Conservation (phyloP, 495 filamentous ascomycete genomes). For the Talaromyces liani region DNA sequence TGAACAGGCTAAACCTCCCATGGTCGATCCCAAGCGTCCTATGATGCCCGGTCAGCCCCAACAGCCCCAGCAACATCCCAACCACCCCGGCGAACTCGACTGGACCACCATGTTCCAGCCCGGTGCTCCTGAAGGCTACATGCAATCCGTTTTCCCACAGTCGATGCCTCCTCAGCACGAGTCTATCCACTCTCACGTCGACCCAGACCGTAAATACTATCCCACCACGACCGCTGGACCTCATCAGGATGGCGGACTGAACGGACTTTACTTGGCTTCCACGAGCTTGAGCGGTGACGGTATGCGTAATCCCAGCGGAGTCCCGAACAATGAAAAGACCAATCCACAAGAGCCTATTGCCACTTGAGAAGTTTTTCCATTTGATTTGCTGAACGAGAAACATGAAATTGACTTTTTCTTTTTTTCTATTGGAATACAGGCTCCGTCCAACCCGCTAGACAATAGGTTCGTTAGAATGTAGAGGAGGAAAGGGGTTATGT, state of each 20-base stretch:
- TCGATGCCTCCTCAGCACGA: constrained; percentile 41
- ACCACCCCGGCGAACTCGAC: constrained; percentile 45
- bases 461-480: constrained; percentile 21
- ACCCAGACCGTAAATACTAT: constrained; percentile 39
- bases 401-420: constrained; percentile 6
- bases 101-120: constrained; percentile 70
- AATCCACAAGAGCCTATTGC: constrained; percentile 9
- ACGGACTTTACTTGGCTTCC: constrained; percentile 40
- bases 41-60: constrained; percentile 33
- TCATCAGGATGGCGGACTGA: constrained; percentile 35
- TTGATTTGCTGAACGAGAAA: constrained; percentile 1
- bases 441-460: constrained; percentile 38
- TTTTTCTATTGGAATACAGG: constrained; percentile 16
- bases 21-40: constrained; percentile 36
- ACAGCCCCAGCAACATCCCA: constrained; percentile 23
- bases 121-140: constrained; percentile 54
- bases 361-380: constrained; percentile 7
- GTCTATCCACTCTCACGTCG: constrained; percentile 38
- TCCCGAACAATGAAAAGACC: constrained; percentile 4
- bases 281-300: constrained; percentile 40
- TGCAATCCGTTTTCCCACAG: constrained; percentile 51
- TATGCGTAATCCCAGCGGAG: constrained; percentile 20
- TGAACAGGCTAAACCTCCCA: constrained; percentile 44
- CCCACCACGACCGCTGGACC: constrained; percentile 34
- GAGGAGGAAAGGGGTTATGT: constrained; percentile 1